phyloP scores from a whole-genome alignment of 2,329 filamentous ascomycete species.

The Cercospora zeina region DNA sequence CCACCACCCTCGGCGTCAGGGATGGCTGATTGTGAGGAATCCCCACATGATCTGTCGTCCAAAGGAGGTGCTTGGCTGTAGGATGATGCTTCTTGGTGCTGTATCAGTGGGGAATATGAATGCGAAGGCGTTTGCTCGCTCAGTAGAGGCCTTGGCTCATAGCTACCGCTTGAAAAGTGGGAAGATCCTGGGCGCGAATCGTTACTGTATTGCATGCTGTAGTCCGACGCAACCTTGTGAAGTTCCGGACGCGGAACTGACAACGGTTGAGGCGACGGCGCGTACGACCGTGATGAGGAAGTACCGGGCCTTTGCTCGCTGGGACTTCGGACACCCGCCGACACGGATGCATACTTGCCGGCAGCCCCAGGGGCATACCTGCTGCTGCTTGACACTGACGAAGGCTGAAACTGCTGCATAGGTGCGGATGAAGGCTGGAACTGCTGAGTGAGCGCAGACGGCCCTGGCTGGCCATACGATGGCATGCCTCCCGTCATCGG shows the following conservation, averaged over 20 bases:
- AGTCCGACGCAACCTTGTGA: conserved; percentile 35
- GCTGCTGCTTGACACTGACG: conserved; percentile 31
- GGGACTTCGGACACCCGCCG: conserved; percentile 23
- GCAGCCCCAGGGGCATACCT: conserved; percentile 35
- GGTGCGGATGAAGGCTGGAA: conserved; percentile 29
- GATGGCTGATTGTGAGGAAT: neutral
- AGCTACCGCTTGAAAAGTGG: conserved; percentile 34
- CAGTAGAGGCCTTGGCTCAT: conserved; percentile 36
- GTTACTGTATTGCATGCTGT: conserved; percentile 34
- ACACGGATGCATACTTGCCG: conserved; percentile 29
- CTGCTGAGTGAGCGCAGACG: conserved; percentile 22
- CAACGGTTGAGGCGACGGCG: conserved; percentile 30
- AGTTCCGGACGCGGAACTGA: conserved; percentile 35
- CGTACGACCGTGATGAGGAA: conserved; percentile 31
- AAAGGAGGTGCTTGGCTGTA: conserved; percentile 5
- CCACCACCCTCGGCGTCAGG: conserved; percentile 24
- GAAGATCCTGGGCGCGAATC: conserved; percentile 36
- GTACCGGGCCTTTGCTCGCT: conserved; percentile 32
- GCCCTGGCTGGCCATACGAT: conserved; percentile 29
- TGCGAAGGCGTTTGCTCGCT: conserved; percentile 32
- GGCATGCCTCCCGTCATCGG: conserved; percentile 43
- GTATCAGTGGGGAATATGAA: conserved; percentile 20
- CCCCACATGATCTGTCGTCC: conserved; percentile 13
- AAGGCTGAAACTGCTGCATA: conserved; percentile 26
- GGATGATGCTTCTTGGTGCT: conserved; percentile 11